Evolutionary conservation across 2,329 filamentous ascomycete genomes (phyloP).

Genomic region (Trichoderma harzianum): DNA sequence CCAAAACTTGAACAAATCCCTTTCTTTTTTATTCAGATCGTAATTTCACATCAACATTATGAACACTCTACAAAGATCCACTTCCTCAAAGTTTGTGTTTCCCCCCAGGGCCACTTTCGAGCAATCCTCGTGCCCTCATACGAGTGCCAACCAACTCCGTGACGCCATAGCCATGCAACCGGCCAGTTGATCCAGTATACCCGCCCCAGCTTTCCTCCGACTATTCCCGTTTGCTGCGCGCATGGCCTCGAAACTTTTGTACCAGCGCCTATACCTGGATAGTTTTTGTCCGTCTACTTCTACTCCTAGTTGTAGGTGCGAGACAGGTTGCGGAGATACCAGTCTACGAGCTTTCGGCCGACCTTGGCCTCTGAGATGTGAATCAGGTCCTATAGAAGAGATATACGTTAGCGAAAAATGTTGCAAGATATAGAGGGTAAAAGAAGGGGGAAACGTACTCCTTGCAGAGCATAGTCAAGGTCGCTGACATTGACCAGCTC

Average conservation of each 20-base stretch:
- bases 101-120: constrained; percentile 13
- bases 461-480: constrained; percentile 94
- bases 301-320: constrained; percentile 70
- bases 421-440: neutral
- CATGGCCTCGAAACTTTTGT: neutral
- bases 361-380: constrained; percentile 99
- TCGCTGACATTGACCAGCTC: constrained; percentile 92
- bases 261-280: constrained; percentile 17
- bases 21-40: constrained; percentile 14
- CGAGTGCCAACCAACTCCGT: constrained; percentile 37
- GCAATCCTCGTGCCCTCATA: constrained; percentile 18
- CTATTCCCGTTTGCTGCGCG: constrained; percentile 19
- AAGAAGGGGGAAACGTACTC: constrained; percentile 54
- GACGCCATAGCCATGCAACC: constrained; percentile 41
- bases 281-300: constrained; percentile 25
- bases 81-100: constrained; percentile 11
- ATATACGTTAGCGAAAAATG: constrained; percentile 29
- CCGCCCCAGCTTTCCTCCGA: constrained; percentile 25
- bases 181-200: constrained; percentile 32
- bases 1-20: neutral
- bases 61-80: constrained; percentile 17
- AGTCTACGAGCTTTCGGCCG: constrained; percentile 93
- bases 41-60: constrained; percentile 17
- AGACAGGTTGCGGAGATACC: constrained; percentile 96
- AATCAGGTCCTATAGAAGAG: constrained; percentile 70